Conservation (phyloP, 768 basidiomycete genomes). For the Coprinopsis cinerea region DNA sequence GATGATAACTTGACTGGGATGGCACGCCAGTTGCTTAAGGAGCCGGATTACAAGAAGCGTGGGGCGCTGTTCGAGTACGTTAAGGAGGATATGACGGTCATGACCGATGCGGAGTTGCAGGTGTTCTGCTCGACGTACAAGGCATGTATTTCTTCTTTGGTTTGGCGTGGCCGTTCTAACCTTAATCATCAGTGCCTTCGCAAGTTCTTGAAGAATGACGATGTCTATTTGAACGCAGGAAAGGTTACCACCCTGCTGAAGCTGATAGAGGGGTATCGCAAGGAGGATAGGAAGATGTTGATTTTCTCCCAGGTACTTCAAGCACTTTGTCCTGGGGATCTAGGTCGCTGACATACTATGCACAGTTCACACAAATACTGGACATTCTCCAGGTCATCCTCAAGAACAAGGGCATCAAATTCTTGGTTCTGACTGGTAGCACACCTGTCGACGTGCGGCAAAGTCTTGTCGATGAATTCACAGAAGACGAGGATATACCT, state of each 20-base stretch:
- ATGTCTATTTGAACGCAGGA: constrained; percentile 81
- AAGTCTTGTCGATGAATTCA: constrained; percentile 92
- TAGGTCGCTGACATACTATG: not conserved
- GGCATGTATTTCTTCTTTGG: constrained; percentile 38
- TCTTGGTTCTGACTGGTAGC: constrained; percentile 82
- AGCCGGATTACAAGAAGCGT: constrained; percentile 85
- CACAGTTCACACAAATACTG: constrained; percentile 90
- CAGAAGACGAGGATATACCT: constrained; percentile 76
- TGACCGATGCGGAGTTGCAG: constrained; percentile 97
- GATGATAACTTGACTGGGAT: constrained; percentile 70
- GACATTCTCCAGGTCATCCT: constrained; percentile 88
- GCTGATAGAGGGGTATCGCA: constrained; percentile 61
- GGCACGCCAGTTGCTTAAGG: constrained; percentile 80
- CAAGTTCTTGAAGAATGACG: constrained; percentile 66
- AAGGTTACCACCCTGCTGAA: constrained; percentile 73
- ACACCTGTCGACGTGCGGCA: constrained; percentile 94
- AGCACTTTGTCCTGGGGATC: not conserved
- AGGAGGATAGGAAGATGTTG: constrained; percentile 73
- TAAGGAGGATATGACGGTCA: constrained; percentile 96
- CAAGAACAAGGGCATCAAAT: constrained; percentile 64
- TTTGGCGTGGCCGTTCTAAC: not conserved
- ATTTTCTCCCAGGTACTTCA: constrained; percentile 84
- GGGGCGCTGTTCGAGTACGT: constrained; percentile 78
- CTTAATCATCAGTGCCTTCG: constrained; percentile 48
- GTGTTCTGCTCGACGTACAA: constrained; percentile 81